Evolutionary conservation across 768 basidiomycete genomes (phyloP).

Genomic region (Mrakia gelida): DNA sequence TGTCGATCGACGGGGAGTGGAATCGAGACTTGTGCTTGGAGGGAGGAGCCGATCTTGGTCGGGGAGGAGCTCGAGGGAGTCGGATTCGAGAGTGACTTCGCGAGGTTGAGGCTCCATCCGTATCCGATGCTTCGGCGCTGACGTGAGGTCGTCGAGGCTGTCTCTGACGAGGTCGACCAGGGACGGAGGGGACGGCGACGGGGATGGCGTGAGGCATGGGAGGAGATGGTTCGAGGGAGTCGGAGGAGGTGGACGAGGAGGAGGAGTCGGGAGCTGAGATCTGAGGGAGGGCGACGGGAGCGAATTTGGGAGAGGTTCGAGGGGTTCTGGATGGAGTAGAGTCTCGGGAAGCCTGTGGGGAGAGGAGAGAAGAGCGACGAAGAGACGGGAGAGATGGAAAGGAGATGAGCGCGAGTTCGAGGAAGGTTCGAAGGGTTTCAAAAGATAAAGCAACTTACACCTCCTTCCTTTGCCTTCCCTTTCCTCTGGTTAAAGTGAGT

Average conservation of each 20-base stretch:
- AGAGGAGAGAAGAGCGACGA: background rate
- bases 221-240: slow-evolving; percentile 12
- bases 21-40: slow-evolving; percentile 24
- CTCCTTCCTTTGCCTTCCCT: slow-evolving; percentile 27
- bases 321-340: slow-evolving; percentile 29
- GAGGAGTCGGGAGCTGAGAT: background rate
- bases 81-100: slow-evolving; percentile 13
- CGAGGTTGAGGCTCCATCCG: background rate
- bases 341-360: slow-evolving; percentile 18
- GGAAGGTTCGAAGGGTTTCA: background rate
- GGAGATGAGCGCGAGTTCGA: background rate
- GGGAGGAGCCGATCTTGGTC: slow-evolving; percentile 30
- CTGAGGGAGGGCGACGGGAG: slow-evolving; percentile 6
- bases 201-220: slow-evolving; percentile 8
- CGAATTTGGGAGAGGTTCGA: slow-evolving; percentile 21
- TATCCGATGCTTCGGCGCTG: background rate
- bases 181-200: background rate
- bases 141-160: slow-evolving; percentile 21
- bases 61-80: slow-evolving; percentile 28
- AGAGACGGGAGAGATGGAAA: background rate
- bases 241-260: slow-evolving; percentile 9
- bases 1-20: slow-evolving; percentile 18
- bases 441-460: background rate
- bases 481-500: slow-evolving; percentile 28
- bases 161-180: slow-evolving; percentile 4